Conservation (phyloP, 306 rosid genomes). For the Quercus robur region DNA sequence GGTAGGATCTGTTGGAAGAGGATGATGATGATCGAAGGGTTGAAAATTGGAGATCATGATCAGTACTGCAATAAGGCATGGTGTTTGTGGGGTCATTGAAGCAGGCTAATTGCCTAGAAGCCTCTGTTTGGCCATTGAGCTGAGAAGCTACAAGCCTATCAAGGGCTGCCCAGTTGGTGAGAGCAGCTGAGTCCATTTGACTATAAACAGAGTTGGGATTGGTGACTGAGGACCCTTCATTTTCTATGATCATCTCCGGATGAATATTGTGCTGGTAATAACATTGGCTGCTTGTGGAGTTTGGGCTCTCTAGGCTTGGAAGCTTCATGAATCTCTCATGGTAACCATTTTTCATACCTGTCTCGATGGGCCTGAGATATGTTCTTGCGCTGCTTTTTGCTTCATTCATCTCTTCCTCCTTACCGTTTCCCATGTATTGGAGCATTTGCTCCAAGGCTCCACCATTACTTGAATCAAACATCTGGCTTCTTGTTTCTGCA, state of each 20-base stretch:
- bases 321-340: constrained; percentile 62
- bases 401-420: constrained; percentile 63
- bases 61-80: constrained; percentile 19
- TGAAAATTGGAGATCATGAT: constrained; percentile 43
- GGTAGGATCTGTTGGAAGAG: constrained; percentile 32
- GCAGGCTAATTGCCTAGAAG: constrained; percentile 46
- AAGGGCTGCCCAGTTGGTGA: constrained; percentile 69
- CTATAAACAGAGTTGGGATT: constrained; percentile 29
- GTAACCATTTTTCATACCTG: neutral
- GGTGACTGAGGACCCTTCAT: constrained; percentile 29
- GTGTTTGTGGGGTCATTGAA: constrained; percentile 43
- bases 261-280: constrained; percentile 45
- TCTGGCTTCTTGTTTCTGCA: constrained; percentile 38
- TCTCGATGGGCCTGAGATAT: constrained; percentile 24
- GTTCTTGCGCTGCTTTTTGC: constrained; percentile 18
- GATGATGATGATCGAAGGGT: constrained; percentile 53
- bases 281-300: constrained; percentile 45
- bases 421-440: constrained; percentile 51
- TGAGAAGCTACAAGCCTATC: constrained; percentile 89
- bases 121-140: constrained; percentile 58
- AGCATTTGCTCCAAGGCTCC: constrained; percentile 76
- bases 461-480: constrained; percentile 53
- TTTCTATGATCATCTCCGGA: constrained; percentile 17
- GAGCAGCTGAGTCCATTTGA: constrained; percentile 27
- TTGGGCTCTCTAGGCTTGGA: constrained; percentile 73